Evolutionary conservation across 331 rosid genomes (phyloP).

Genomic region (Quercus lobata): DNA sequence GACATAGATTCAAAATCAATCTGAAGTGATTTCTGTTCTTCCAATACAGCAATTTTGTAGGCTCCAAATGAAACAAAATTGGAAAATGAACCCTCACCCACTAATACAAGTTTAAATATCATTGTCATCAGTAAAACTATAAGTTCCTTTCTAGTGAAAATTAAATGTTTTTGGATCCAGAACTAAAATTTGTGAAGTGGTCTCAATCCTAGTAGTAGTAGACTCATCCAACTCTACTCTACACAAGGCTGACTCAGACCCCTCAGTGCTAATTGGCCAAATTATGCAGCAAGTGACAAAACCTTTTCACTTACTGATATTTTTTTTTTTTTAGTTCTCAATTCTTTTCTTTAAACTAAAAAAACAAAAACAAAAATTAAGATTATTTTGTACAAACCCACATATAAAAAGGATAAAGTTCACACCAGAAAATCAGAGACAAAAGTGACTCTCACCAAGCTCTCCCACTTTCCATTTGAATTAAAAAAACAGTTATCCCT

Average conservation of each 20-base stretch:
- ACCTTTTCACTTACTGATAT: slow-evolving; percentile 24
- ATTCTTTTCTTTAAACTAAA: slow-evolving; percentile 16
- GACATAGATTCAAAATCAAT: slow-evolving; percentile 7
- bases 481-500: slow-evolving; percentile 38
- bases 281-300: slow-evolving; percentile 42
- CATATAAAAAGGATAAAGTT: slow-evolving; percentile 27
- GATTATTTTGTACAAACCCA: slow-evolving; percentile 27
- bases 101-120: background rate
- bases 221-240: slow-evolving; percentile 22
- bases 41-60: background rate
- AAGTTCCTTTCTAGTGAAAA: background rate
- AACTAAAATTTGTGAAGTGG: background rate
- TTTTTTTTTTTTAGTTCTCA: slow-evolving; percentile 15
- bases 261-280: slow-evolving; percentile 39
- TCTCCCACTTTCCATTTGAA: slow-evolving; percentile 42
- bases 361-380: slow-evolving; percentile 27
- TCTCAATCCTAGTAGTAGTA: slow-evolving; percentile 16
- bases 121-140: background rate
- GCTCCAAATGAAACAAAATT: background rate
- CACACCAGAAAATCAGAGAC: slow-evolving; percentile 29
- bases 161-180: slow-evolving; percentile 23
- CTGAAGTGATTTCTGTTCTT: background rate
- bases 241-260: slow-evolving; percentile 36
- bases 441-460: slow-evolving; percentile 49
- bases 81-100: background rate